Evolutionary conservation across 2,329 filamentous ascomycete species (phyloP).

Genomic region (Calonectria pseudoturangicola): DNA sequence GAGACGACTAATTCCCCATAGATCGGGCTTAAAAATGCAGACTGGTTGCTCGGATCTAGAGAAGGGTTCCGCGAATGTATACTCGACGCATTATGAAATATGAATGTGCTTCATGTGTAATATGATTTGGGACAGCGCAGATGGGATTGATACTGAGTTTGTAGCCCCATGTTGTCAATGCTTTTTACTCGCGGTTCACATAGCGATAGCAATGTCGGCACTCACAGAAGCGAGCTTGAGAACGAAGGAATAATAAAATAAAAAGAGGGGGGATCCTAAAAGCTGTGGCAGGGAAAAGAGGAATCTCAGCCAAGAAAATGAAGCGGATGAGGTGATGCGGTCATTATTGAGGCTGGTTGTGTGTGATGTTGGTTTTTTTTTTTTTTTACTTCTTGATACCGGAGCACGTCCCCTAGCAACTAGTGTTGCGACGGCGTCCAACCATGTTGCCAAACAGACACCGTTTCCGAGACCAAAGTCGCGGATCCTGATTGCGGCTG

Average conservation of each 20-base stretch:
- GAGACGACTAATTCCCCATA: background rate
- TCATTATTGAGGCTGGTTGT: background rate
- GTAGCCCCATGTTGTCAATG: conserved; percentile 28
- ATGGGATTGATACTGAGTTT: conserved; percentile 19
- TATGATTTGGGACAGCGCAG: background rate
- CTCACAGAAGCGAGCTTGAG: background rate
- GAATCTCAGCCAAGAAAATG: conserved; percentile 1
- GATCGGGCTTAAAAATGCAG: conserved; percentile 12
- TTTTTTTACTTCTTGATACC: conserved; percentile 6
- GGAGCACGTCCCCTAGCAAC: conserved; percentile 14
- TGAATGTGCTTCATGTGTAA: conserved; percentile 27
- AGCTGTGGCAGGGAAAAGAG: background rate
- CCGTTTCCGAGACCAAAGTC: conserved; percentile 31
- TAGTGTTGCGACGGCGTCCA: conserved; percentile 38
- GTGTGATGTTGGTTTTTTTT: conserved; percentile 3
- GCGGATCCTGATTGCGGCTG: conserved; percentile 36
- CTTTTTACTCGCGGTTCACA: conserved; percentile 6
- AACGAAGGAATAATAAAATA: background rate
- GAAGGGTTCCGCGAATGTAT: conserved; percentile 11
- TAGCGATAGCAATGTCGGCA: conserved; percentile 19
- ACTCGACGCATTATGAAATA: conserved; percentile 34
- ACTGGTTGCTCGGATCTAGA: conserved; percentile 2
- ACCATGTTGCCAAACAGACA: conserved; percentile 35
- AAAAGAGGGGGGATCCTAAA: background rate
- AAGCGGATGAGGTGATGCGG: background rate